phyloP scores from a whole-genome alignment of 2,329 filamentous ascomycete genomes.

The Scytalidium lignicola region DNA sequence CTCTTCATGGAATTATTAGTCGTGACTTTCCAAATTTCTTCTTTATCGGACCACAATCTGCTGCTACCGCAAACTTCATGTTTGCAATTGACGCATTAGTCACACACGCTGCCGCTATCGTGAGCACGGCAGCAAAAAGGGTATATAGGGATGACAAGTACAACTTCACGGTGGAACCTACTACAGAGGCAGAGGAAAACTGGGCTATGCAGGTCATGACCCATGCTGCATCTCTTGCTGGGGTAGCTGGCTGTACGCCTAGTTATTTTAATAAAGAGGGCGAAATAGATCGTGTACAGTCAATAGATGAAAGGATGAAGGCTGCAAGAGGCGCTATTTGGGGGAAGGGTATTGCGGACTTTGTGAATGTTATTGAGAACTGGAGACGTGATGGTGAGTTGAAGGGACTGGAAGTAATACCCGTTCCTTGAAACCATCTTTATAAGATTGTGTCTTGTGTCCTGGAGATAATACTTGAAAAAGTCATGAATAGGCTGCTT shows the following conservation, averaged over 20 bases:
- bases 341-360: background rate
- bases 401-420: no score
- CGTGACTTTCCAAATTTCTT: constrained; percentile 52
- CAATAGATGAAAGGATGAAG: no score
- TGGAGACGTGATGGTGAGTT: no score
- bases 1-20: constrained; percentile 46
- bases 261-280: constrained; percentile 47
- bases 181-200: constrained; percentile 38
- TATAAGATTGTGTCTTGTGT: no score
- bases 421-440: no score
- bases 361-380: no score
- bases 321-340: background rate
- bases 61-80: constrained; percentile 33
- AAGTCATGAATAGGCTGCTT: no score
- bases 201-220: constrained; percentile 39
- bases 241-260: constrained; percentile 46
- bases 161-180: constrained; percentile 37
- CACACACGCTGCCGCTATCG: constrained; percentile 40
- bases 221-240: constrained; percentile 34
- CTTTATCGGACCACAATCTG: constrained; percentile 39
- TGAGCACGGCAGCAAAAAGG: constrained; percentile 28
- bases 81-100: constrained; percentile 31
- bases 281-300: background rate
- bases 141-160: constrained; percentile 1
- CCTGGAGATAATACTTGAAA: no score